phyloP scores from a whole-genome alignment of 495 filamentous ascomycete species.

The Ramalina intermedia region DNA sequence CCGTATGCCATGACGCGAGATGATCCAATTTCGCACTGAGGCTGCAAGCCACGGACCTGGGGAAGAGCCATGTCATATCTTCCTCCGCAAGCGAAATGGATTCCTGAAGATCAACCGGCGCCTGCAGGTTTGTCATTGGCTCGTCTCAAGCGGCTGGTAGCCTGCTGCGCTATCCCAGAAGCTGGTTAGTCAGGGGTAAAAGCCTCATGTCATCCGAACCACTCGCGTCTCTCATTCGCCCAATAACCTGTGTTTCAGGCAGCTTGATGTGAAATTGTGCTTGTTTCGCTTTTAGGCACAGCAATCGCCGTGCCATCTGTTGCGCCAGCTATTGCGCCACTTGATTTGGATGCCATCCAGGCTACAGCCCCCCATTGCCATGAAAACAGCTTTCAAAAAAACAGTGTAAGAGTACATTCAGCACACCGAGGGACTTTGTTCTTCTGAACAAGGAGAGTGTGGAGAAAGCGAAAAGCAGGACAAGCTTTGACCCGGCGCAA shows the following conservation, averaged over 20 bases:
- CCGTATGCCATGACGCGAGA: no score
- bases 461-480: background rate
- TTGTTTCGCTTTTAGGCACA: background rate
- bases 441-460: background rate
- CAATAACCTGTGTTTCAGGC: background rate
- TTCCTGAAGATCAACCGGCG: background rate
- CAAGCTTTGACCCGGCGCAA: constrained; percentile 1
- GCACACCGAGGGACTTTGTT: background rate
- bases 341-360: background rate
- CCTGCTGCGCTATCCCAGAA: background rate
- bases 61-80: no score
- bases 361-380: background rate
- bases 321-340: background rate
- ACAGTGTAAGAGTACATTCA: background rate
- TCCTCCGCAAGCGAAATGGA: no score
- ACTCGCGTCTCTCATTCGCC: background rate
- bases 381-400: no score
- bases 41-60: no score
- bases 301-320: background rate
- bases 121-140: background rate
- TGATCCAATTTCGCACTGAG: no score
- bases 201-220: background rate
- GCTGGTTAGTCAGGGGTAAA: background rate
- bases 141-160: background rate
- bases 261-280: background rate